Conservation (phyloP, 2,329 filamentous ascomycete species). For the Fusarium transvaalense region DNA sequence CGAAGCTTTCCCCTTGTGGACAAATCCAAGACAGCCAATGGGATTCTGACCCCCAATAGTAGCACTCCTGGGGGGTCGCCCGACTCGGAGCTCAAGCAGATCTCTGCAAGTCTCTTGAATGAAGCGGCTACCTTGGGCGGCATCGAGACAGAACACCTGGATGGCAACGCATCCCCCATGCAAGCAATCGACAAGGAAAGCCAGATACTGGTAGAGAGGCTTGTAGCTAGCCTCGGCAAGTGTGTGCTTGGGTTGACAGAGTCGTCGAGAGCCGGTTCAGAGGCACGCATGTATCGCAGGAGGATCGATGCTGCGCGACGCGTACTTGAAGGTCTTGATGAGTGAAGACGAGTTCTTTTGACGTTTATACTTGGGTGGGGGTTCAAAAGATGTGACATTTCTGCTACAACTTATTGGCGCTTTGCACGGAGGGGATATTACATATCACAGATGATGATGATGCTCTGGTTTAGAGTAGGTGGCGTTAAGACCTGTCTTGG, state of each 20-base stretch:
- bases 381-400: slow-evolving; percentile 25
- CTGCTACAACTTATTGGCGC: slow-evolving; percentile 28
- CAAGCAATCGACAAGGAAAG: slow-evolving; percentile 66
- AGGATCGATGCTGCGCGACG: slow-evolving; percentile 80
- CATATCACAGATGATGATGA: slow-evolving; percentile 27
- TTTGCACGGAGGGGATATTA: slow-evolving; percentile 26
- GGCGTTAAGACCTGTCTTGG: slow-evolving; percentile 44
- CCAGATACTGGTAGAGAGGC: slow-evolving; percentile 69
- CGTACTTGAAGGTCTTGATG: slow-evolving; percentile 77
- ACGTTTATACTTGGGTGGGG: not conserved
- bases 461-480: slow-evolving; percentile 42
- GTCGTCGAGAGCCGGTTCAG: slow-evolving; percentile 65
- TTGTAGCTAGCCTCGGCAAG: slow-evolving; percentile 70
- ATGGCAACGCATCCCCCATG: slow-evolving; percentile 56
- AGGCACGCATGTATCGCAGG: slow-evolving; percentile 74
- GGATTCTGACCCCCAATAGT: slow-evolving; percentile 55
- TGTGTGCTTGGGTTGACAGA: slow-evolving; percentile 71
- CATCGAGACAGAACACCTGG: slow-evolving; percentile 46
- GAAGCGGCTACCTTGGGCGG: slow-evolving; percentile 61
- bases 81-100: slow-evolving; percentile 61
- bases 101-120: slow-evolving; percentile 63
- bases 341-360: slow-evolving; percentile 38
- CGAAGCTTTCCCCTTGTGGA: slow-evolving; percentile 73
- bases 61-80: slow-evolving; percentile 61
- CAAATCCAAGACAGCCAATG: slow-evolving; percentile 61